Base-by-base conservation (phyloP, 176 grass and related monocot genomes). In the Musa acuminata region DNA sequence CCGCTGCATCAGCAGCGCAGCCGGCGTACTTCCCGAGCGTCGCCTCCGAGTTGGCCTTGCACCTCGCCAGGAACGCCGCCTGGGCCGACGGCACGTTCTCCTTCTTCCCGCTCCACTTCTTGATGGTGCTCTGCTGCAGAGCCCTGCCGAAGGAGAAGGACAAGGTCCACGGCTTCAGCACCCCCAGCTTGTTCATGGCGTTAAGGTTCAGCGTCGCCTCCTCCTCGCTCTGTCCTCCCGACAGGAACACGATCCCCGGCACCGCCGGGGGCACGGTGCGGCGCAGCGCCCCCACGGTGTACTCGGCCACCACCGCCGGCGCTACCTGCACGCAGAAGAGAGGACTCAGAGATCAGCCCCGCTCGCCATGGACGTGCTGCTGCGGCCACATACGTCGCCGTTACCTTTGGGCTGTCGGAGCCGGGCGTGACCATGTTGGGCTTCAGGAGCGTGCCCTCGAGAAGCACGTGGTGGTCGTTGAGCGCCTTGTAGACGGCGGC, bases 381-480 rank as follows among this genome's bases (percentile, higher is more conserved):
- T 2, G 13, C 1, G 5, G 6, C 19, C 2, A 9, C 8, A 20
- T 8, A 1, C 5, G 58, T 27, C 16, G n/a, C 35, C 6, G 16
- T 67, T 87, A 80, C 95, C 88, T 94, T 98, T 67, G 95, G 78
- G 80, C 90, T 91, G 67, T 87, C 82, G 51, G 95, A 98, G 51
- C 95, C 90, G 6, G 95, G 90, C 43, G 95, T 94, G 82, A 98
- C 88, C 95, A 94, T 94, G 80, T 99, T 99, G 69, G 88, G 76
- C 78, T 99, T 94, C 82, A 99, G 72, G 25, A 94, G 90, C n/a
- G 88, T 87, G 27, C 86, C 95, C 79, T 99, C 90, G 13, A 93
- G 87, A 52, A 98, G 90, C 9, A 89, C 90, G 57, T 99, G 89
- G 80, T 89, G 95, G 79, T 94, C 88, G 51, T 89, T 94, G 72